phyloP scores from a whole-genome alignment of 2,329 filamentous ascomycete genomes.

The Hortaea sp. region DNA sequence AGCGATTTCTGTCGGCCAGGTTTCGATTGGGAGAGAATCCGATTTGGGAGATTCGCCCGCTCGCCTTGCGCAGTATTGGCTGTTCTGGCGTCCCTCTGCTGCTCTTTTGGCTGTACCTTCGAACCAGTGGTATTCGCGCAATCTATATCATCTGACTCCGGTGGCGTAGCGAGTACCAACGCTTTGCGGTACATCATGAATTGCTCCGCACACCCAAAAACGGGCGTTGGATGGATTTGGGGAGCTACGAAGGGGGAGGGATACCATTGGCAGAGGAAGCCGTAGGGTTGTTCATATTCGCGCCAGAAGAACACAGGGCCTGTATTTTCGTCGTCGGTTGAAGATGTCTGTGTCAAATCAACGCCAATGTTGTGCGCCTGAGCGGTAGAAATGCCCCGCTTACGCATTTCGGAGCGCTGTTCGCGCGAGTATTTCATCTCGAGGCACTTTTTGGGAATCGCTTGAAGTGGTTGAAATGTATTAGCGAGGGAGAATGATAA shows the following conservation, averaged over 20 bases:
- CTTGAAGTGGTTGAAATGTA: too few species aligned
- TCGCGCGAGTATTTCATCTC: background rate
- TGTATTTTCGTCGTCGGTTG: background rate
- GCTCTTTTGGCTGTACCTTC: background rate
- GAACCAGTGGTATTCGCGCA: background rate
- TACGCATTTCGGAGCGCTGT: background rate
- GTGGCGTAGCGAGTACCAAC: background rate
- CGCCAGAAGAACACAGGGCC: slow-evolving; percentile 8
- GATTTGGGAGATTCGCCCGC: background rate
- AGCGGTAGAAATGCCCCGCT: background rate
- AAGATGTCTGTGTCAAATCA: too few species aligned
- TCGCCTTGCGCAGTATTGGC: background rate
- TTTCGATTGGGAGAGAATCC: background rate
- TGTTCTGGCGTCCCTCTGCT: too few species aligned
- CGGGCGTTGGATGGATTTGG: background rate
- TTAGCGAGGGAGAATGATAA: too few species aligned
- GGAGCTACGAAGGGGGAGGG: slow-evolving; percentile 7
- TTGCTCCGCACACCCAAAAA: slow-evolving; percentile 12
- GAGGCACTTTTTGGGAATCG: background rate
- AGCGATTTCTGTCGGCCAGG: background rate
- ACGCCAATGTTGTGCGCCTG: background rate
- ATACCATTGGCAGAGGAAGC: slow-evolving; percentile 13
- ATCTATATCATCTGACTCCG: too few species aligned
- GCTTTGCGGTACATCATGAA: slow-evolving; percentile 15
- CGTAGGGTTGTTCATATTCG: slow-evolving; percentile 4